Evolutionary conservation across 306 rosid species (phyloP).

Genomic region (Prunus kanzakura): DNA sequence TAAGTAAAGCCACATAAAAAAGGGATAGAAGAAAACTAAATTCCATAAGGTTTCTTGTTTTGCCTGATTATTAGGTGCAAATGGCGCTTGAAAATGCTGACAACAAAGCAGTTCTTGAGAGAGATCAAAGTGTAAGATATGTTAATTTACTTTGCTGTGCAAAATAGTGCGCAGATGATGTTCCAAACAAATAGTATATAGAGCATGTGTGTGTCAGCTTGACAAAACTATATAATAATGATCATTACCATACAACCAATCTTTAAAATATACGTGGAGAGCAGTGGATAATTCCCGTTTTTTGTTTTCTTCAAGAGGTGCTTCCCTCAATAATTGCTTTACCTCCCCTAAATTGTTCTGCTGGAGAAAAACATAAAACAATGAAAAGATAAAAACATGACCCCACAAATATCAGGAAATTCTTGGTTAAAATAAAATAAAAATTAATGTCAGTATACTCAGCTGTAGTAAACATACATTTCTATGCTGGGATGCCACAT

Average conservation of each 20-base stretch:
- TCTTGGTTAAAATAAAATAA: conserved; percentile 6
- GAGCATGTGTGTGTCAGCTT: not conserved
- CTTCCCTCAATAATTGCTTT: conserved; percentile 72
- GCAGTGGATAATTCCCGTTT: conserved; percentile 87
- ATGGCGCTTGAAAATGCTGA: not conserved
- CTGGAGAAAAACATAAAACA: conserved; percentile 37
- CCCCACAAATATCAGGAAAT: conserved; percentile 6
- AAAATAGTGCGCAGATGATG: not conserved
- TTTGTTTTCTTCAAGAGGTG: conserved; percentile 83
- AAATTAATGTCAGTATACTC: conserved; percentile 5
- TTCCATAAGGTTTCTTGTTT: not conserved
- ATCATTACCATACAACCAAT: conserved; percentile 87
- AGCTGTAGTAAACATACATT: conserved; percentile 50
- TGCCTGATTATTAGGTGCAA: not conserved
- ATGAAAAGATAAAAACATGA: conserved; percentile 12
- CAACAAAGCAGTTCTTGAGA: not conserved
- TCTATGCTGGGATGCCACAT: conserved; percentile 64
- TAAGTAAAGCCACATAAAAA: not conserved
- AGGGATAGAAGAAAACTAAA: not conserved
- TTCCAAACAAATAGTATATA: not conserved
- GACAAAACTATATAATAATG: conserved; percentile 7
- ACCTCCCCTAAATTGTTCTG: conserved; percentile 68
- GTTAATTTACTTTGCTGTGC: not conserved
- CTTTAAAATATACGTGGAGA: conserved; percentile 86
- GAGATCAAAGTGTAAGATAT: not conserved